Percentiles rank a stretch among this genome's conserved stretches.
Conservation (phyloP, 2,329 filamentous ascomycete species). For the Exophiala aquamarina region DNA sequence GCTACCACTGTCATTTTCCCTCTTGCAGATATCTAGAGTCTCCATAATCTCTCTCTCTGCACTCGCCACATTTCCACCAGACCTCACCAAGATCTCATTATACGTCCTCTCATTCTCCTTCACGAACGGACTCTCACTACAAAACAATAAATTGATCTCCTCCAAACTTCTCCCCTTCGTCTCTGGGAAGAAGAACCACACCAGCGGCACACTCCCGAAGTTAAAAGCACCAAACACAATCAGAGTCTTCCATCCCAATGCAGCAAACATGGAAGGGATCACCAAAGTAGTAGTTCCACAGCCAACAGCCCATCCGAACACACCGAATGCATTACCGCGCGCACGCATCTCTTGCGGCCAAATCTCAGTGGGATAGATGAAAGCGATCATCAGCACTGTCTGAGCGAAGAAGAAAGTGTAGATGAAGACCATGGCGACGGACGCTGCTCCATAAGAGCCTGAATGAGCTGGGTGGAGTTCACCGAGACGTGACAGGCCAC, state of each 20-base stretch:
- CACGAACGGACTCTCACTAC: conserved; percentile 1
- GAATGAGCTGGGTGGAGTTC: conserved; percentile 6
- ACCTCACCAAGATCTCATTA: conserved; percentile 1
- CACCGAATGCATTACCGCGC: conserved; percentile 11
- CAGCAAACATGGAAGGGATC: conserved; percentile 35
- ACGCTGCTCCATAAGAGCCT: conserved; percentile 7
- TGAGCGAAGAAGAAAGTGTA: conserved; percentile 15
- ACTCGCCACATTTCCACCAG: conserved; percentile 1
- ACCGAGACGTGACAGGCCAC: conserved; percentile 10
- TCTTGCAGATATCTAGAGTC: not conserved
- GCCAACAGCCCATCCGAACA: conserved; percentile 14
- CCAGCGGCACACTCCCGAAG: conserved; percentile 28
- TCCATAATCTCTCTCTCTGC: conserved; percentile 2
- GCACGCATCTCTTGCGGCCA: conserved; percentile 13
- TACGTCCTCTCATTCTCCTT: conserved; percentile 4
- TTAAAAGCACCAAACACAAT: conserved; percentile 37
- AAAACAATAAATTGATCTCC: conserved; percentile 31
- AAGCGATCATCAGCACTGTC: conserved; percentile 25
- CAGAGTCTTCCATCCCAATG: conserved; percentile 38
- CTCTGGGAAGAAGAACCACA: conserved; percentile 38
- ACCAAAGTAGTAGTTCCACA: conserved; percentile 26
- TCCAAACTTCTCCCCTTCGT: conserved; percentile 36
- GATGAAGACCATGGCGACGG: conserved; percentile 12
- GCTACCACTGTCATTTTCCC: not conserved
- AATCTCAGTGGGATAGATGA: conserved; percentile 31